Percentiles rank a stretch among this genome's conserved stretches.
These are phyloP conservation scores for Phytopythium vexans DNA, from an alignment of 352 stramenopile species.

Conservation along the genomic window DNA sequence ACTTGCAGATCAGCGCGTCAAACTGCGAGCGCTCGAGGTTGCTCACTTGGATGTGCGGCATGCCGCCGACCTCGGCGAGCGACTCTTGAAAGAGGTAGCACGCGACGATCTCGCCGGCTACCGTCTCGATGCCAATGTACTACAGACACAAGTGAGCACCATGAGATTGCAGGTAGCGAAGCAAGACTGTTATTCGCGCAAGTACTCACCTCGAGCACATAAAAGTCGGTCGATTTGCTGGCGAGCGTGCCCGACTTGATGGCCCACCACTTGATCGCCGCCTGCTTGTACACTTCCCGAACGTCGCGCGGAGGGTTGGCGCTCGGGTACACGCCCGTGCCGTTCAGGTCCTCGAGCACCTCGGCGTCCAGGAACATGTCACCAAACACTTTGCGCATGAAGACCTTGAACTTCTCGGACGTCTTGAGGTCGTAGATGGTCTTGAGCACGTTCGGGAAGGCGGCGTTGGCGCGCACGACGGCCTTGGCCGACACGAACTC, in stretches of 20 bases:
- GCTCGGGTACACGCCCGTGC: constrained; percentile 73
- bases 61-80: constrained; percentile 74
- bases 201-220: constrained; percentile 62
- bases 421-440: constrained; percentile 84
- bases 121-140: constrained; percentile 84
- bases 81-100: constrained; percentile 87
- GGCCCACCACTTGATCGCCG: constrained; percentile 87
- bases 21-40: constrained; percentile 84
- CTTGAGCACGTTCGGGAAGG: constrained; percentile 81
- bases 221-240: constrained; percentile 84
- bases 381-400: constrained; percentile 76
- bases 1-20: constrained; percentile 84
- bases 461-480: constrained; percentile 69
- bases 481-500: constrained; percentile 83
- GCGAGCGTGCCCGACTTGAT: constrained; percentile 77
- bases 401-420: constrained; percentile 81
- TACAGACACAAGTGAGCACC: constrained; percentile 17
- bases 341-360: constrained; percentile 80
- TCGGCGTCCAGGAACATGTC: constrained; percentile 83
- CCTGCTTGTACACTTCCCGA: constrained; percentile 83
- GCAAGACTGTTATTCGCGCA: constrained; percentile 13
- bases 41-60: constrained; percentile 74
- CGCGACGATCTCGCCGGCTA: constrained; percentile 68
- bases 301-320: constrained; percentile 64
- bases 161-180: constrained; percentile 11